Base-by-base conservation (phyloP, 1,139 yeast species). In the Saccharomyces pastorianus region DNA sequence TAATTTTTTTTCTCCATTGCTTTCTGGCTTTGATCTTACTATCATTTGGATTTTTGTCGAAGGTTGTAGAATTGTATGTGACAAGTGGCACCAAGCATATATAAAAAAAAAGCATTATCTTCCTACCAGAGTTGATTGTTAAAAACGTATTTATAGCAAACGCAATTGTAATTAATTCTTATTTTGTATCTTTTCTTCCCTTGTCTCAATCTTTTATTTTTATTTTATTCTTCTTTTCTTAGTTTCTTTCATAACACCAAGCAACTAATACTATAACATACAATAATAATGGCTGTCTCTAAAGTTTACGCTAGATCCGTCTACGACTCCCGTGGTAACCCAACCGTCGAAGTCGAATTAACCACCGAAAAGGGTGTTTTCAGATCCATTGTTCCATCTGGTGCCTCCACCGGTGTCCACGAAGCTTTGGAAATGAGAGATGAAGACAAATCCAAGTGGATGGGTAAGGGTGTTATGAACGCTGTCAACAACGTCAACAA, bases 281-380 rank as follows among this genome's bases (percentile, higher is more conserved):
- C 49, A 55, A 47, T 48, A 55, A 60, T 49, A 69, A 79, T 79
- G 83, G 78, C 83, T 64, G 75, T 80, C 66, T 67, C 81, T 60
- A 88, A 89, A 78, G 78, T 88, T 68, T 83, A 79, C 76, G 88
- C 96, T 68, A 88, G 96, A 79, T 84, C 83, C 79, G 95, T 90
- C 76, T 90, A 90, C 84, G 97, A 90, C 79, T 89, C 96, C 66
- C 88, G 97, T 79, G 96, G 96, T 77, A 90, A 90, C 82, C 97
- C 97, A 76, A 90, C 96, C 64, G 96, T 90, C 67, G 96, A 90
- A 81, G 96, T 89, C 65, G 96, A 90, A 70, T 70, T 89, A 66
- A 79, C 85, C 80, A 90, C 96, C 68, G 89, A 79, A 61, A 81
- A 84, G 70, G 96, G 96, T 71, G 72, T 81, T 63, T 88, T 87